Conservation (phyloP, 225 moss, liverwort and hornwort species). For the Pseudoscleropodium purum region DNA sequence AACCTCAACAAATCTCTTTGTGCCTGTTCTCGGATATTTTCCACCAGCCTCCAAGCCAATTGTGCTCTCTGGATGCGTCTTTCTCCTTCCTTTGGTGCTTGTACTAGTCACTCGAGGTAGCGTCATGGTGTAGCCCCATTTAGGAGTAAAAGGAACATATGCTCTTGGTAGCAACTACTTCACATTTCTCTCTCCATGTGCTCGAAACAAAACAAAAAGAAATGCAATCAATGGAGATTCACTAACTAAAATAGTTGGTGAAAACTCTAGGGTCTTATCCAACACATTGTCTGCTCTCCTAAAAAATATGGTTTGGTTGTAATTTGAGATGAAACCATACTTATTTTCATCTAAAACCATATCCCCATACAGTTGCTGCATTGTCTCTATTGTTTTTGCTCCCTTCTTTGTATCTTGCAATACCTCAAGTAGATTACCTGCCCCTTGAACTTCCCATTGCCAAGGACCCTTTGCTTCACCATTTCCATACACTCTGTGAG, state of each 20-base stretch:
- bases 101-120: background rate
- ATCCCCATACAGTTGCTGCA: background rate
- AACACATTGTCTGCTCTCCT: background rate
- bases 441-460: background rate
- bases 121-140: background rate
- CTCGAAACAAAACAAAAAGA: background rate
- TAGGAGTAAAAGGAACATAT: background rate
- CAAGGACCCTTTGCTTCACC: background rate
- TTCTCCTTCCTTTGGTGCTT: background rate
- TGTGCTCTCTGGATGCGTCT: background rate
- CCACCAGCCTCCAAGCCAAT: background rate
- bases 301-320: background rate
- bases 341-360: background rate
- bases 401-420: background rate
- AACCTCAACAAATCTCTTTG: background rate
- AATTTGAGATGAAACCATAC: background rate
- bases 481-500: background rate
- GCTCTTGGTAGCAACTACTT: background rate
- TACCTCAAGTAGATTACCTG: background rate
- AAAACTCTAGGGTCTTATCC: background rate
- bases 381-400: background rate
- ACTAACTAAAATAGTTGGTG: background rate
- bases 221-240: background rate
- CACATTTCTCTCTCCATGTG: background rate
- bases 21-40: background rate